Evolutionary conservation across 2,329 filamentous ascomycete species (phyloP), one percentile per base, ranked within the genome.

Genomic region (Paecilomyces sp.): DNA sequence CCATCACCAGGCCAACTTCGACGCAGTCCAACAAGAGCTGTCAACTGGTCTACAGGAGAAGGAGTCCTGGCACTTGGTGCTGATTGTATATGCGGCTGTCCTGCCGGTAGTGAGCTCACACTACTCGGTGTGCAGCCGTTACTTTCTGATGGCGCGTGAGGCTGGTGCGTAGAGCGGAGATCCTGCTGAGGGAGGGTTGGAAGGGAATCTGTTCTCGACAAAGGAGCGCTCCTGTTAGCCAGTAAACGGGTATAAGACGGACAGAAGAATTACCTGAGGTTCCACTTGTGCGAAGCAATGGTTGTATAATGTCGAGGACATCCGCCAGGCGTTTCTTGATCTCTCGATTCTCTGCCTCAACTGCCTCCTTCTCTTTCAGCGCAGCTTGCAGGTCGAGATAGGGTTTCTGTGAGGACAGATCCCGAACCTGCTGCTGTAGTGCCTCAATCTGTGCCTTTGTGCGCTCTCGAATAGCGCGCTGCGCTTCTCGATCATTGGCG

Each of bases 401-500:
- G 0, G 91, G 90, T 73, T 92, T 87, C 75, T 91, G 88, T 60
- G 83, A 88, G 60, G 89, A 90, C 65, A 95, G 81, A 63, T 93
- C 89, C 58, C 83, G 81, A 62, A 95, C 92, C 62, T 85, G 82
- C 61, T 81, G 81, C 73, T 94, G 89, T 61, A 94, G 79, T 6
- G 76, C 78, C 70, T 93, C 89, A 66, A 94, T 94, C 73, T 90
- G 88, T 60, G 86, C 84, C 76, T 88, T 91, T 30, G 90, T 94
- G 58, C 91, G 85, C 77, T 93, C 89, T 51, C 91, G 83, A 61
- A 95, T 94, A 47, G 90, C 90, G 55, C 91, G 84, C 73, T 96
- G 91, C 31, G 91, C 91, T 74, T 95, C 90, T 60, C 91, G 87
- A 72, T 95, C 91, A 83, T 96, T 96, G 69, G 91, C 90, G 64